Percentiles rank a stretch among this genome's conserved stretches.
Evolutionary conservation across 2,329 filamentous ascomycete species (phyloP).

Genomic region (Alternaria postmessia): DNA sequence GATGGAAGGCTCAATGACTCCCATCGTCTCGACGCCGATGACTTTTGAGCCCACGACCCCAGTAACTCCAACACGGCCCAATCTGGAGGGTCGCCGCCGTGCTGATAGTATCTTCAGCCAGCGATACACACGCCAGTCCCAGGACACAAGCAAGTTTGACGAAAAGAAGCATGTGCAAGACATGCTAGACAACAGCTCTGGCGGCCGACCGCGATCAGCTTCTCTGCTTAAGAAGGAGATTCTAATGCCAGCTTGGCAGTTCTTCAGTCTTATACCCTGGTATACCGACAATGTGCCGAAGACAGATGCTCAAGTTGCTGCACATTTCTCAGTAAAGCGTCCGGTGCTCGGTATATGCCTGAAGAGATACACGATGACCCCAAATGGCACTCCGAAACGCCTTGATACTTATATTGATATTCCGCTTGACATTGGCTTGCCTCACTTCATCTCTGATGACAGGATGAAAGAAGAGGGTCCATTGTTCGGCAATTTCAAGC

Average conservation of each 20-base stretch:
- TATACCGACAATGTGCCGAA: slow-evolving; percentile 73
- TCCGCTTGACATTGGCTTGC: slow-evolving; percentile 80
- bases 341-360: slow-evolving; percentile 92
- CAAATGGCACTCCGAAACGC: slow-evolving; percentile 72
- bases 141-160: slow-evolving; percentile 59
- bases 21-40: slow-evolving; percentile 45
- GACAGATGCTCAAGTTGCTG: slow-evolving; percentile 82
- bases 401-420: slow-evolving; percentile 90
- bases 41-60: slow-evolving; percentile 36
- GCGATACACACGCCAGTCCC: slow-evolving; percentile 49
- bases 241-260: slow-evolving; percentile 96
- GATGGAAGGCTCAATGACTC: slow-evolving; percentile 43
- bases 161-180: slow-evolving; percentile 59
- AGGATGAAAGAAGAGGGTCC: slow-evolving; percentile 71
- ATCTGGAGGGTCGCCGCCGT: slow-evolving; percentile 48
- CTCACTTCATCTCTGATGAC: slow-evolving; percentile 88
- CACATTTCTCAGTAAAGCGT: slow-evolving; percentile 81
- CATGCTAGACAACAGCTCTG: slow-evolving; percentile 44
- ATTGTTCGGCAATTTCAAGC: slow-evolving; percentile 87
- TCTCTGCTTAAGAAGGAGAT: slow-evolving; percentile 75
- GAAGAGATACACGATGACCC: slow-evolving; percentile 83
- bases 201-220: slow-evolving; percentile 44
- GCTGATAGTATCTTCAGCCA: slow-evolving; percentile 61
- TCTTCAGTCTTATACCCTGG: slow-evolving; percentile 94
- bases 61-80: slow-evolving; percentile 37